Percentiles rank a stretch among this genome's conserved stretches.
Evolutionary conservation across 2,329 filamentous ascomycete species (phyloP).

Genomic region (Pseudocercospora pini-densiflorae): DNA sequence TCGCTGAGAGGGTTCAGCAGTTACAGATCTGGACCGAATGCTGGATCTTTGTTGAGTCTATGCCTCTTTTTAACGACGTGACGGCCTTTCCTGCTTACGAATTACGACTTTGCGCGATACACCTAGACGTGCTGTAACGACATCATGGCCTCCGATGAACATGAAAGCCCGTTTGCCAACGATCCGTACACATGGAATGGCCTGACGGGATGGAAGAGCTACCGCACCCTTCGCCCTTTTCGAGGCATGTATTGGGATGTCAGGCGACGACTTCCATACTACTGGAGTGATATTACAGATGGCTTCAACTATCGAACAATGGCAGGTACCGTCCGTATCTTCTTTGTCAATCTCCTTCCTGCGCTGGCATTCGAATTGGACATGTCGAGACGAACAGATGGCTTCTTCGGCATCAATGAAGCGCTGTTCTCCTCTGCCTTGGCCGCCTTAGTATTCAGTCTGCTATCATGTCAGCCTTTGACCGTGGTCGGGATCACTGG

Average conservation of each 20-base stretch:
- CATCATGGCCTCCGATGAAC: slow-evolving; percentile 1
- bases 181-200: slow-evolving; percentile 44
- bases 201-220: slow-evolving; percentile 42
- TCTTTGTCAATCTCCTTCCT: slow-evolving; percentile 63
- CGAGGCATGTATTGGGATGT: slow-evolving; percentile 62
- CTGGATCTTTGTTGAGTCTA: background rate
- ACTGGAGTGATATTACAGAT: slow-evolving; percentile 61
- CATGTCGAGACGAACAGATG: slow-evolving; percentile 61
- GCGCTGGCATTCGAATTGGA: slow-evolving; percentile 64
- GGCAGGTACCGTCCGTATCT: slow-evolving; percentile 61
- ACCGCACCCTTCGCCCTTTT: slow-evolving; percentile 48
- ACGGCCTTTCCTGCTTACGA: background rate
- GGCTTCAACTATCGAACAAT: slow-evolving; percentile 60
- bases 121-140: background rate
- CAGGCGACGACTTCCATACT: slow-evolving; percentile 58
- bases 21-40: background rate
- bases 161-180: slow-evolving; percentile 30
- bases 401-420: slow-evolving; percentile 61
- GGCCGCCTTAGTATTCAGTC: slow-evolving; percentile 60
- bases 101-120: background rate
- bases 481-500: slow-evolving; percentile 64
- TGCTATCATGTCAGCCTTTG: slow-evolving; percentile 57
- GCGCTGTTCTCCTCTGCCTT: slow-evolving; percentile 59
- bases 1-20: background rate
- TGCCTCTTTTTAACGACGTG: background rate